These are phyloP conservation scores for Solanum raphanifolium DNA, from an alignment of 257 asterid species.

Conservation along the genomic window DNA sequence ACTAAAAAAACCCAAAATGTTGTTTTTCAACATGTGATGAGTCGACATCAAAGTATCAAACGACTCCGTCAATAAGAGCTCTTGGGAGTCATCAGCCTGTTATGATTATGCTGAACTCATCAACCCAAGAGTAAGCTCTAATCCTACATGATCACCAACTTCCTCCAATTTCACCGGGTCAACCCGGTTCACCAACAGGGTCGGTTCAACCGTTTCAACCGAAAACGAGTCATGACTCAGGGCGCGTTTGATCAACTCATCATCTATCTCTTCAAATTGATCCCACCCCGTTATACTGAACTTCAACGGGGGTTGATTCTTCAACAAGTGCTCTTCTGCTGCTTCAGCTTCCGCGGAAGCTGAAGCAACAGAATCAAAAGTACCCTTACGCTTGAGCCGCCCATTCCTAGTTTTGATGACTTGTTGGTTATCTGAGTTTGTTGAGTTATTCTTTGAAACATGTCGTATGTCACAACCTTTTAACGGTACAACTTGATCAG, in stretches of 20 bases:
- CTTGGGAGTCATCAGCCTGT: too few relatives aligned
- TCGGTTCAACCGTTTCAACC: constrained; percentile 53
- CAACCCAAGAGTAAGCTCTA: constrained; percentile 46
- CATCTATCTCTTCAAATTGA: constrained; percentile 5
- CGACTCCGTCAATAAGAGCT: too few relatives aligned
- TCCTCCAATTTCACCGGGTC: constrained; percentile 27
- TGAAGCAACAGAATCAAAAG: not conserved
- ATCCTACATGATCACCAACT: constrained; percentile 11
- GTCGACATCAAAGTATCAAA: too few relatives aligned
- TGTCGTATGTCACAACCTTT: constrained; percentile 67
- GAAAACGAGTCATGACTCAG: constrained; percentile 57
- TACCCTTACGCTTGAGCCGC: constrained; percentile 28
- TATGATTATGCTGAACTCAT: not conserved
- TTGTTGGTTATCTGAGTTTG: constrained; percentile 1
- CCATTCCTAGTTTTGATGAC: constrained; percentile 31
- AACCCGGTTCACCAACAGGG: constrained; percentile 17
- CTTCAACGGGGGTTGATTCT: constrained; percentile 16
- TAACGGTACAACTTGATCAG: constrained; percentile 20
- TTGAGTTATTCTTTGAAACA: constrained; percentile 21
- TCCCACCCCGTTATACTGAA: constrained; percentile 76
- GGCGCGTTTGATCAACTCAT: constrained; percentile 15
- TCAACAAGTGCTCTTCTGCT: not conserved
- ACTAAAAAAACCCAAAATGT: not conserved
- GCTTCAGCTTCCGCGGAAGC: not conserved
- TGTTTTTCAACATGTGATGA: not conserved